phyloP scores from a whole-genome alignment of 768 basidiomycete genomes.

The Gelatoporia subvermispora region DNA sequence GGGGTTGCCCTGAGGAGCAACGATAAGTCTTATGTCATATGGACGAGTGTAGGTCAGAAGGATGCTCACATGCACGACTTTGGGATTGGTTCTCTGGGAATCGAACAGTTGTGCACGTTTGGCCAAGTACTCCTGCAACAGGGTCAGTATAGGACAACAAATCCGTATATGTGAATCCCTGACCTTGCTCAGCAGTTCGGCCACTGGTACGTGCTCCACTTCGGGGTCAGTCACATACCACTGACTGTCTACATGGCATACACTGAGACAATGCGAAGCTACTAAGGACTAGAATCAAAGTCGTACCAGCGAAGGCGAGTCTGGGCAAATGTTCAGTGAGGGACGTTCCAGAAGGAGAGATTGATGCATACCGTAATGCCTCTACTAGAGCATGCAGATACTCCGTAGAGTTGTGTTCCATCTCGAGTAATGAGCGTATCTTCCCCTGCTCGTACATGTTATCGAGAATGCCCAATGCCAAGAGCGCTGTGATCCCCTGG shows the following conservation, averaged over 20 bases:
- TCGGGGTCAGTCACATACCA: slow-evolving; percentile 94
- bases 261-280: background rate
- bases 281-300: background rate
- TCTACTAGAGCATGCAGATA: slow-evolving; percentile 89
- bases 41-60: background rate
- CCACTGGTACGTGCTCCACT: slow-evolving; percentile 68
- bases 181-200: slow-evolving; percentile 82
- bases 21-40: background rate
- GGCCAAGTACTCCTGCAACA: slow-evolving; percentile 72
- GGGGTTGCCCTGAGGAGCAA: slow-evolving; percentile 62
- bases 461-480: slow-evolving; percentile 92
- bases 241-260: slow-evolving; percentile 55
- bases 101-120: slow-evolving; percentile 79
- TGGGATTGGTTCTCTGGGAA: slow-evolving; percentile 54
- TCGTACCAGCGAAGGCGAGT: slow-evolving; percentile 58
- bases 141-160: background rate
- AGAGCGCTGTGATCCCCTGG: slow-evolving; percentile 90
- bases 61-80: slow-evolving; percentile 57
- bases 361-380: slow-evolving; percentile 59
- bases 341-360: background rate
- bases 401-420: slow-evolving; percentile 87
- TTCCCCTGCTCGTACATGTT: slow-evolving; percentile 72
- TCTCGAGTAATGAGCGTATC: slow-evolving; percentile 61
- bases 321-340: background rate
- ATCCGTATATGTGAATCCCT: background rate